A percentile compares a stretch with the other conserved stretches of the same genome.
Evolutionary conservation across 164 flowering plant genomes (phyloP).

Genomic region (Aristolochia fimbriata): DNA sequence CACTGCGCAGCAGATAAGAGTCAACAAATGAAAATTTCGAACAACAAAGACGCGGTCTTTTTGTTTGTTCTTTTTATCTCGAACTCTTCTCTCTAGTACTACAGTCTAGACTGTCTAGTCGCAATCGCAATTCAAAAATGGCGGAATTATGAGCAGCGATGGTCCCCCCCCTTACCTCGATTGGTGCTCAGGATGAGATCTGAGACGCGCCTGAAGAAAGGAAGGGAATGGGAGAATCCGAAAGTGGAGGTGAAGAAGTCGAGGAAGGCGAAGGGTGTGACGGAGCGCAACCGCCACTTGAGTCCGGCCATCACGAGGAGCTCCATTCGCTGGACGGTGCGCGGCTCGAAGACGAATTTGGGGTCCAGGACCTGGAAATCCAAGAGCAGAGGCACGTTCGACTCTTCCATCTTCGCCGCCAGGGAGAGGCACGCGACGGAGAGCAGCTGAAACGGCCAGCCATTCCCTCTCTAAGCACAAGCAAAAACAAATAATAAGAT

Average conservation of each 20-base stretch:
- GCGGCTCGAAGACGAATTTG: constrained; percentile 48
- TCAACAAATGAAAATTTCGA: neutral
- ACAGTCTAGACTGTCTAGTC: neutral
- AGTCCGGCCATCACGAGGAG: constrained; percentile 43
- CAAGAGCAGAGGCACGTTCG: constrained; percentile 34
- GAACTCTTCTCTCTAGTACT: too few relatives aligned
- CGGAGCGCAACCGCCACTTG: constrained; percentile 47
- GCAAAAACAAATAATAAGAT: neutral
- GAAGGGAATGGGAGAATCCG: constrained; percentile 1
- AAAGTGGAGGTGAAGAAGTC: constrained; percentile 30
- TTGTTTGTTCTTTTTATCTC: neutral
- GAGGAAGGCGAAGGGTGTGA: constrained; percentile 55
- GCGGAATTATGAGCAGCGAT: neutral
- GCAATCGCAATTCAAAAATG: neutral
- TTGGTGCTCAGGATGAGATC: constrained; percentile 40
- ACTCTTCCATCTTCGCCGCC: constrained; percentile 81
- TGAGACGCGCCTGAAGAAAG: constrained; percentile 24
- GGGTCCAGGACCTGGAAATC: constrained; percentile 45
- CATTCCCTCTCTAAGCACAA: constrained; percentile 17
- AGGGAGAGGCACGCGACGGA: constrained; percentile 63
- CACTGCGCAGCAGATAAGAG: constrained; percentile 15
- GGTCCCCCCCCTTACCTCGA: constrained; percentile 28
- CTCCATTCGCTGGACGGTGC: constrained; percentile 60
- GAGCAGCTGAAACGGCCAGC: constrained; percentile 63
- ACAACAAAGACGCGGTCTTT: neutral